Evolutionary conservation across 768 basidiomycete species (phyloP).

Genomic region (Mrakia blollopis): DNA sequence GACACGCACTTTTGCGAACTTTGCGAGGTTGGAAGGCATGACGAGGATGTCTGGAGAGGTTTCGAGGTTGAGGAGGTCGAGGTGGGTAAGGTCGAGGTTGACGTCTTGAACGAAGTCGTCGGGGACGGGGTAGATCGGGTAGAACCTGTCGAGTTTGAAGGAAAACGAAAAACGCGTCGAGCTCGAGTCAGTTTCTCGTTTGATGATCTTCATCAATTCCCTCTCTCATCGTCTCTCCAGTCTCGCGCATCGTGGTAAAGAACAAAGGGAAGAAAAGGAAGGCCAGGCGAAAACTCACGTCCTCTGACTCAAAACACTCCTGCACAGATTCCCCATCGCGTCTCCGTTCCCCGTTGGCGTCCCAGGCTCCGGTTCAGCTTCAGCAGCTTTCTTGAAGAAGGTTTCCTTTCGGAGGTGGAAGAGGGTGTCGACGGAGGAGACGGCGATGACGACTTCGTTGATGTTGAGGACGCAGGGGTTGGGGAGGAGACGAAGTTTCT

Average conservation of each 20-base stretch:
- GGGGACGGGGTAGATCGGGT: constrained; percentile 88
- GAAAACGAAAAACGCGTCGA: neutral
- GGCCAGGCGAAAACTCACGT: constrained; percentile 57
- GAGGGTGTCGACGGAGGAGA: constrained; percentile 77
- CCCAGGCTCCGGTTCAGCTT: constrained; percentile 51
- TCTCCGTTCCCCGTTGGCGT: constrained; percentile 48
- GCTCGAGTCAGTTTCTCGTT: neutral
- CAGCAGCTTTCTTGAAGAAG: constrained; percentile 61
- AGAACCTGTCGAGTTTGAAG: constrained; percentile 61
- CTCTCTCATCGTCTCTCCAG: too few relatives aligned
- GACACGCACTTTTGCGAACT: constrained; percentile 72
- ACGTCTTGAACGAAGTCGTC: constrained; percentile 67
- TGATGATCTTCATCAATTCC: too few relatives aligned
- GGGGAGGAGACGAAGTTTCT: constrained; percentile 75
- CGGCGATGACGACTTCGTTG: constrained; percentile 73
- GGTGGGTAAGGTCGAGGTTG: constrained; percentile 84
- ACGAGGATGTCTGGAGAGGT: constrained; percentile 76
- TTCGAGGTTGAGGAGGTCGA: constrained; percentile 50
- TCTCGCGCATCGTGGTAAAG: too few relatives aligned
- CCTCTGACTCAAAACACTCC: constrained; percentile 79
- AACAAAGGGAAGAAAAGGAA: neutral
- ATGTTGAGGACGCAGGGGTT: constrained; percentile 84
- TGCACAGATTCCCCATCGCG: constrained; percentile 68
- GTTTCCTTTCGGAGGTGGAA: constrained; percentile 87
- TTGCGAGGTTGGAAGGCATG: constrained; percentile 78